Base-by-base conservation (phyloP, 306 rosid genomes). In the Vicia villosa region DNA sequence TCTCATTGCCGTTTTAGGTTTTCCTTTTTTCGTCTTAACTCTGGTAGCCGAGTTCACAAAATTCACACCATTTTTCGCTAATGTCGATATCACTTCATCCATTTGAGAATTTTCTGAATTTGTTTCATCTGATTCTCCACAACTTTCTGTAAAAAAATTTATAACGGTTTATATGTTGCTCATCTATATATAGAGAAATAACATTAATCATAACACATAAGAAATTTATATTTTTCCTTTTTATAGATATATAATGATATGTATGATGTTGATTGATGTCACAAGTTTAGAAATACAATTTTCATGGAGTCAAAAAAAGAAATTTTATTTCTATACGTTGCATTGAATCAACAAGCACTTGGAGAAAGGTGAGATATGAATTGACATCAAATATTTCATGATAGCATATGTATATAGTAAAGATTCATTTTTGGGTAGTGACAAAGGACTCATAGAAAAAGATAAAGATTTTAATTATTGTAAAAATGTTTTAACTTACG, bases 21-120 rank as follows among this genome's bases (percentile, higher is more conserved):
- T 94, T 19, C 95, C 96, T 36, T 84, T 82, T 84, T 88, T 94
- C 1, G 87, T 83, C 75, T 88, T 90, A 0, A 24, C 65, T 47
- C 85, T 81, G 1, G 80, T 79, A 4, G 73, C 83, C 19, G 81
- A 21, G 57, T 83, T 86, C 28, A 73, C 72, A 70, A 85, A 84
- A 22, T 43, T 84, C 16, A 86, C 63, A 0, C 96, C 89, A 63
- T 84, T 87, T 76, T 71, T 94, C 42, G 87, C 89, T 38, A 91
- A 8, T 5, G 86, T 77, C 1, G 88, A 38, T 1, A 78, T 81
- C 36, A 80, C 86, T 79, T 93, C 98, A 8, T 83, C 86, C 24
- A 80, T 85, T 75, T 85, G 82, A 12, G 91, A 79, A 43, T 15
- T 26, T 37, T 87, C 89, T 42, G 81, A 82, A 32, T 74, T 66